Evolutionary conservation across 257 asterid species (phyloP).

Genomic region (Solanum etuberosum): DNA sequence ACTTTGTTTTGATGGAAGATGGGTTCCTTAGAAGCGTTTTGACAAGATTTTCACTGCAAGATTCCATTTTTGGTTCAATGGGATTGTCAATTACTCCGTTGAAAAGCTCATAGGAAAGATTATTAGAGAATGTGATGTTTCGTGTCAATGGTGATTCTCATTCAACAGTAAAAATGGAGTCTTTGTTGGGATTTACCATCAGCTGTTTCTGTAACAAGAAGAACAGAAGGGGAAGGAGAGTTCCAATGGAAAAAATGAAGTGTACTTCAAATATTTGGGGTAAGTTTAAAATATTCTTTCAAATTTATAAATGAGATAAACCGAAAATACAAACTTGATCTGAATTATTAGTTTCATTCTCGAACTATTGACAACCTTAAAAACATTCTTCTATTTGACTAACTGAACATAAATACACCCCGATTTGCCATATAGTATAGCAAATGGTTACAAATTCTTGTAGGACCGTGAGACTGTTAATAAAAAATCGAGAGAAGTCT

Average conservation of each 20-base stretch:
- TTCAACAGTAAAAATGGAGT: not conserved
- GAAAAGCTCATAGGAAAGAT: not conserved
- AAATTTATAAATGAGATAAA: not conserved
- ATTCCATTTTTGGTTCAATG: constrained; percentile 20
- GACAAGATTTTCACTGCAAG: constrained; percentile 9
- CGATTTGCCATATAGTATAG: too few relatives aligned
- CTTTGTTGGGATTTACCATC: not conserved
- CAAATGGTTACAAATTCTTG: not conserved
- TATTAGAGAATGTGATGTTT: not conserved
- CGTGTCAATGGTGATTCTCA: not conserved
- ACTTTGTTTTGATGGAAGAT: constrained; percentile 41
- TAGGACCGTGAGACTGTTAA: too few relatives aligned
- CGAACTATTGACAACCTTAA: fast-evolving
- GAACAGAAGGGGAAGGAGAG: not conserved
- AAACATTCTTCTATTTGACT: fast-evolving
- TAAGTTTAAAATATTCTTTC: not conserved
- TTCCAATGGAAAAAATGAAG: not conserved
- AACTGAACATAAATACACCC: too few relatives aligned
- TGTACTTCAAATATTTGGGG: not conserved
- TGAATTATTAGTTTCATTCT: too few relatives aligned
- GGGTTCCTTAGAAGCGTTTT: constrained; percentile 28
- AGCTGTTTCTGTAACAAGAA: not conserved
- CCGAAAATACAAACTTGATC: fast-evolving
- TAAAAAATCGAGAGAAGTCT: too few relatives aligned
- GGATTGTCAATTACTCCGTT: not conserved